A percentile compares a stretch with the other conserved stretches of the same genome.
phyloP scores from a whole-genome alignment of 768 basidiomycete genomes.

The Termitomyces sp. region DNA sequence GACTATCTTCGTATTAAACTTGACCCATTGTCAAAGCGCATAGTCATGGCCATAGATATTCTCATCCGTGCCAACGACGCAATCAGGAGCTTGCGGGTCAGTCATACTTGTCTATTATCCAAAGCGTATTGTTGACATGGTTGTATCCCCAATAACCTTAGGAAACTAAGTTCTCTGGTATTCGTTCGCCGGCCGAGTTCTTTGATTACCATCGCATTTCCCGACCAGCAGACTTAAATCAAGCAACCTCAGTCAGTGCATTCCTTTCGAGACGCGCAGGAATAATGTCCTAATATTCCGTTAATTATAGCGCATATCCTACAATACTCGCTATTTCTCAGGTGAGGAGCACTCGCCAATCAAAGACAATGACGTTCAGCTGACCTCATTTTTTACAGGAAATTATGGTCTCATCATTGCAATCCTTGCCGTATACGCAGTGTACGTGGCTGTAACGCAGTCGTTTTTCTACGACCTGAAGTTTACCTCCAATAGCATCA shows the following conservation, averaged over 20 bases:
- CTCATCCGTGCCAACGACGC: conserved; percentile 63
- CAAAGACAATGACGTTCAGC: neutral
- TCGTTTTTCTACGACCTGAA: neutral
- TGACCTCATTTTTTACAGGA: conserved; percentile 36
- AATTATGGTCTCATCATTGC: conserved; percentile 85
- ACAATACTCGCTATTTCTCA: conserved; percentile 90
- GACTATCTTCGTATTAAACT: conserved; percentile 8
- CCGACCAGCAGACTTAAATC: conserved; percentile 76
- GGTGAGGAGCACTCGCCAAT: conserved; percentile 30
- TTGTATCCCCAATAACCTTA: conserved; percentile 21
- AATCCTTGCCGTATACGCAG: conserved; percentile 76
- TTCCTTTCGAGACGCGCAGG: neutral
- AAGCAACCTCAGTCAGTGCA: conserved; percentile 63
- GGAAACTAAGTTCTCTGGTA: conserved; percentile 76
- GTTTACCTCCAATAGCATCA: conserved; percentile 46
- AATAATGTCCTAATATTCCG: neutral
- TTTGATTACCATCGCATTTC: conserved; percentile 83
- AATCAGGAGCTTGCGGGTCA: conserved; percentile 65
- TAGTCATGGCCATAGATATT: conserved; percentile 49
- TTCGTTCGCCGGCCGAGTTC: conserved; percentile 72
- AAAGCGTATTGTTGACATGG: neutral
- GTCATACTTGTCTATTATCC: conserved; percentile 19
- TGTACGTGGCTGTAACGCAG: conserved; percentile 41
- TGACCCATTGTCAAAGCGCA: conserved; percentile 9
- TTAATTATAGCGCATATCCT: conserved; percentile 74